Conservation (phyloP, 768 basidiomycete genomes). For the Rhodotorula babjevae region DNA sequence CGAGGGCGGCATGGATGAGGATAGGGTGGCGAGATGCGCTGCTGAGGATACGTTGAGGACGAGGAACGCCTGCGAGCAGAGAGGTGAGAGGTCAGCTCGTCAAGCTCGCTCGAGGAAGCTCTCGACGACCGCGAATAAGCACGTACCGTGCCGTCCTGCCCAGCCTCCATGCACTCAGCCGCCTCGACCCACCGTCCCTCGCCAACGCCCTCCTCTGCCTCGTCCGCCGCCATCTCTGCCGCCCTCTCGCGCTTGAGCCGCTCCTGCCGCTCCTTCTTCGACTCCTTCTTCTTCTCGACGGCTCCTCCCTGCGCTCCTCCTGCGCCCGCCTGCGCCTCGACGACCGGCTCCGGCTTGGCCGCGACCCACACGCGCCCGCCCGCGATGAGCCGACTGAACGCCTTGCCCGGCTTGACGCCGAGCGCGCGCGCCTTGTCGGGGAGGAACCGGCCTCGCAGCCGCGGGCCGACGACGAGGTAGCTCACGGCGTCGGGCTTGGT, state of each 20-base stretch:
- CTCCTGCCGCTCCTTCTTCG: conserved; percentile 18
- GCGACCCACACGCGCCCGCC: conserved; percentile 56
- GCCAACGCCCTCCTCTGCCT: conserved; percentile 11
- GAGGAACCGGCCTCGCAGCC: conserved; percentile 65
- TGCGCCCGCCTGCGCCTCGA: no score
- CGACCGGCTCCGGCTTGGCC: conserved; percentile 11
- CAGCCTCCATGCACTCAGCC: conserved; percentile 44
- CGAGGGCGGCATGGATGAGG: neutral
- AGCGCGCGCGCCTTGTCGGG: conserved; percentile 60
- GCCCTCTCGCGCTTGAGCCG: conserved; percentile 4
- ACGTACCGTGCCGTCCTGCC: conserved; percentile 45
- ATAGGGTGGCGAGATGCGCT: conserved; percentile 23
- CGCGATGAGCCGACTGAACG: conserved; percentile 59
- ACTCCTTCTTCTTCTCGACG: conserved; percentile 19
- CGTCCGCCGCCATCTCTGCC: conserved; percentile 1
- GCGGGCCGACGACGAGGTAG: conserved; percentile 53
- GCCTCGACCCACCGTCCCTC: conserved; percentile 44
- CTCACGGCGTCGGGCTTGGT: conserved; percentile 36
- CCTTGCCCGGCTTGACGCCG: conserved; percentile 57
- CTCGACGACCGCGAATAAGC: neutral
- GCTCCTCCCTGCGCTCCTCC: conserved; percentile 4
- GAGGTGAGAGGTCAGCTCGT: neutral
- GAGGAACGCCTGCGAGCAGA: conserved; percentile 55
- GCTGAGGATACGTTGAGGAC: conserved; percentile 68
- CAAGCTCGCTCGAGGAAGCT: neutral